A percentile compares a stretch with the other conserved stretches of the same genome.
Evolutionary conservation across 1,139 yeast genomes (phyloP).

Genomic region (Lodderomyces theae): DNA sequence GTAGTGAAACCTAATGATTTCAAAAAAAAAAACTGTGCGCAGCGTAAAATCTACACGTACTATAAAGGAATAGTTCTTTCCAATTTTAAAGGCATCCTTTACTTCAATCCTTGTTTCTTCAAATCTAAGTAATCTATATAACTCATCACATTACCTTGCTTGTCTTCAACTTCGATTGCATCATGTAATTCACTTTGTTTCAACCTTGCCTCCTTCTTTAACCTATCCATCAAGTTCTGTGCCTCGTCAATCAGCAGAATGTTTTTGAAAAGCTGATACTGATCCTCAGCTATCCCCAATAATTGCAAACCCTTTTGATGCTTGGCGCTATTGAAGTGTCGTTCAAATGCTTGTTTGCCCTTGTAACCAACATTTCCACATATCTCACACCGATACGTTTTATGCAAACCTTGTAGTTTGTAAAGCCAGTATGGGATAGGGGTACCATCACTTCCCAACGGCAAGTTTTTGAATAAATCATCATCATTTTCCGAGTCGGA

Average conservation of each 20-base stretch:
- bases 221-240: slow-evolving; percentile 48
- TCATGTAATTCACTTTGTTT: slow-evolving; percentile 49
- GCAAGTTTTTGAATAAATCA: slow-evolving; percentile 48
- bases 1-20: too few relatives aligned
- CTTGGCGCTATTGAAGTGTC: slow-evolving; percentile 67
- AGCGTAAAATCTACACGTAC: too few relatives aligned
- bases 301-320: slow-evolving; percentile 75
- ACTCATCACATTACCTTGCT: slow-evolving; percentile 89
- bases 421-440: slow-evolving; percentile 95
- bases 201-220: slow-evolving; percentile 39
- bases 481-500: slow-evolving; percentile 18
- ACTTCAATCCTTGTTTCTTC: slow-evolving; percentile 75
- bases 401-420: slow-evolving; percentile 82
- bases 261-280: slow-evolving; percentile 52
- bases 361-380: slow-evolving; percentile 76
- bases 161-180: slow-evolving; percentile 83
- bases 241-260: slow-evolving; percentile 72
- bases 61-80: too few relatives aligned
- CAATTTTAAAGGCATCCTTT: too few relatives aligned
- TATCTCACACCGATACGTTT: slow-evolving; percentile 74
- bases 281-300: slow-evolving; percentile 59
- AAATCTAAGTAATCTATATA: slow-evolving; percentile 78
- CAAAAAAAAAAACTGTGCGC: too few relatives aligned
- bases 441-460: slow-evolving; percentile 83
- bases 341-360: slow-evolving; percentile 70